Base-by-base conservation (phyloP, 1,139 yeast genomes). In the Debaryomyces fabryi region DNA sequence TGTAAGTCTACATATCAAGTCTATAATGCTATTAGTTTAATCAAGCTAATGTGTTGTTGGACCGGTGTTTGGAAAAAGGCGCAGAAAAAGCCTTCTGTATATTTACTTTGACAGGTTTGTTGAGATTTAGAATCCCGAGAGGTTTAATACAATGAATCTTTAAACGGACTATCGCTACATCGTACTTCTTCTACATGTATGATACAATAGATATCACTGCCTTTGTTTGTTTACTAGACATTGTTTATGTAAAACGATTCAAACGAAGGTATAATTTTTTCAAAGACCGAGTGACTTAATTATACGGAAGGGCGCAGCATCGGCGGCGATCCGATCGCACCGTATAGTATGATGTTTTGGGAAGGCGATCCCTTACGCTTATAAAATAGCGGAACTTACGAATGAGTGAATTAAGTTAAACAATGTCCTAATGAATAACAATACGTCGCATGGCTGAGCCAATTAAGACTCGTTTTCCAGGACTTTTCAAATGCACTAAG, bases 251-350 rank as follows among this genome's bases (percentile, higher is more conserved):
- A 32, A n/a, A 25, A 25, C 29, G 2, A 10, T 12, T 5, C 10
- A 25, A 25, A 25, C 29, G 7, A 27, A 21, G 24, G 5, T 4
- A 21, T 21, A 21, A 21, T 21, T 6, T 27, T 27, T 32, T 35
- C 30, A 37, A 37, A 23, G 12, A 37, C 40, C 40, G 40, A 16
- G 21, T 37, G 40, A 37, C 30, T 37, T 6, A 37, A 37, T 24
- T 37, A 24, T 37, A 37, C 40, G 40, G 39, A 37, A 37, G 13
- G 40, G 40, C 40, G 40, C 40, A 37, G 40, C 40, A n/a, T 21
- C 15, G 30, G n/a, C 10, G n/a, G n/a, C 30, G 30, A 23, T 35
- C 38, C 38, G 38, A 35, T 35, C 12, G 8, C 27, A 20, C 23
- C 13, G 25, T 9, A 21, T 21, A 3, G 20, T 18, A 10, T 21